Percentiles rank a stretch among this genome's conserved stretches.
phyloP scores from a whole-genome alignment of 805 yeast species.

The Candida arabinofermentans region DNA sequence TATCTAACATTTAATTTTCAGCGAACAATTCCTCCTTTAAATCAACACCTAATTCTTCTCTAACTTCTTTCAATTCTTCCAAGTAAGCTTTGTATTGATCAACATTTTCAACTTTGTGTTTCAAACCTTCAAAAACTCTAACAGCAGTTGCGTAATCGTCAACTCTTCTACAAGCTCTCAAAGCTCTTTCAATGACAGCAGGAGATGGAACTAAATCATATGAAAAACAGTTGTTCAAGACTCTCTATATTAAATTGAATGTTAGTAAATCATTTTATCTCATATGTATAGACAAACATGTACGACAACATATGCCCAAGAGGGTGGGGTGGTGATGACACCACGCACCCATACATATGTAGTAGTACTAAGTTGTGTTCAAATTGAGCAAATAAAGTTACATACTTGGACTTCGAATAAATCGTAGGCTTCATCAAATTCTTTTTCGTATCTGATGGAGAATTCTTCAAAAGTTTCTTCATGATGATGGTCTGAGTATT shows the following conservation, averaged over 20 bases:
- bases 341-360: no score
- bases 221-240: conserved; percentile 95
- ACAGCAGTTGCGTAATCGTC: conserved; percentile 98
- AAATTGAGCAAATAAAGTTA: conserved; percentile 3
- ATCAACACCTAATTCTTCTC: conserved; percentile 90
- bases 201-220: conserved; percentile 99
- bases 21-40: conserved; percentile 82
- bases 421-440: conserved; percentile 91
- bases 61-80: conserved; percentile 86
- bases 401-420: conserved; percentile 70
- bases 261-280: no score
- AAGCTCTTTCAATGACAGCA: conserved; percentile 89
- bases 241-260: conserved; percentile 47
- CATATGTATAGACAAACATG: no score
- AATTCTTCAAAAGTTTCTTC: conserved; percentile 95
- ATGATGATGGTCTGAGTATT: conserved; percentile 74
- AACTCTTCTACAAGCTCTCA: conserved; percentile 97
- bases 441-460: conserved; percentile 86
- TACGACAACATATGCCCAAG: no score
- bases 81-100: conserved; percentile 95
- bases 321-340: no score
- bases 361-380: no score
- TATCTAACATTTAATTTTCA: conserved; percentile 18
- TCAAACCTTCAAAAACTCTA: conserved; percentile 95
- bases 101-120: conserved; percentile 91